Evolutionary conservation across 495 filamentous ascomycete genomes (phyloP).

Genomic region (Hypoxylon trugodes): DNA sequence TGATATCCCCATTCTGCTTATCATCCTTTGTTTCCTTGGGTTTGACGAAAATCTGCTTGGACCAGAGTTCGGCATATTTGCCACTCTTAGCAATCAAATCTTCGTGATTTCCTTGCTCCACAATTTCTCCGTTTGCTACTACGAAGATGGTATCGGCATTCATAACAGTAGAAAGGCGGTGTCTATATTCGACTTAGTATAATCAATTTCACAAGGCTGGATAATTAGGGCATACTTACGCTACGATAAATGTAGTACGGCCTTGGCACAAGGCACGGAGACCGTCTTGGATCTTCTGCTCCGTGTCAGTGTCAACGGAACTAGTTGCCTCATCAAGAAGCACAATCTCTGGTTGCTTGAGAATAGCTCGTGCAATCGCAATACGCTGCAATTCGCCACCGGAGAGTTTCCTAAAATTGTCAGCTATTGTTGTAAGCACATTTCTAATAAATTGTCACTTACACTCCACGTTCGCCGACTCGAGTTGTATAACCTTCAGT

Average conservation of each 20-base stretch:
- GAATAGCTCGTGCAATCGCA: slow-evolving; percentile 73
- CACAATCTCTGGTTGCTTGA: slow-evolving; percentile 64
- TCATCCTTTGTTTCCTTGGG: slow-evolving; percentile 53
- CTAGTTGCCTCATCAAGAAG: slow-evolving; percentile 66
- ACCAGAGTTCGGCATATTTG: slow-evolving; percentile 71
- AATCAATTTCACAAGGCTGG: neutral
- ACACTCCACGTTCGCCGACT: slow-evolving; percentile 69
- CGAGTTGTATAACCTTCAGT: slow-evolving; percentile 68
- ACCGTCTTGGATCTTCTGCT: slow-evolving; percentile 75
- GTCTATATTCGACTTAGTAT: slow-evolving; percentile 47
- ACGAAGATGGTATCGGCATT: slow-evolving; percentile 74
- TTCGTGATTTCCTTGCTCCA: slow-evolving; percentile 71
- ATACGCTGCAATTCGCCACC: slow-evolving; percentile 80
- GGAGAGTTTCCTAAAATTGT: slow-evolving; percentile 63
- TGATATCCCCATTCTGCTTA: slow-evolving; percentile 23
- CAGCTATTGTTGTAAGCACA: neutral
- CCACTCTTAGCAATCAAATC: slow-evolving; percentile 63
- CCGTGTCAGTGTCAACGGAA: slow-evolving; percentile 71
- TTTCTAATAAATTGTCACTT: slow-evolving; percentile 20
- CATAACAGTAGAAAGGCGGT: slow-evolving; percentile 76
- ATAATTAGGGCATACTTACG: slow-evolving; percentile 55
- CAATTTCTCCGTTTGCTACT: slow-evolving; percentile 68
- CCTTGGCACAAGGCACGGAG: slow-evolving; percentile 63
- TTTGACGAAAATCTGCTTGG: slow-evolving; percentile 64
- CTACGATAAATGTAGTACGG: slow-evolving; percentile 70